Percentiles rank a stretch among this genome's conserved stretches.
Evolutionary conservation across 495 filamentous ascomycete genomes (phyloP).

Genomic region (Talaromyces ruber): DNA sequence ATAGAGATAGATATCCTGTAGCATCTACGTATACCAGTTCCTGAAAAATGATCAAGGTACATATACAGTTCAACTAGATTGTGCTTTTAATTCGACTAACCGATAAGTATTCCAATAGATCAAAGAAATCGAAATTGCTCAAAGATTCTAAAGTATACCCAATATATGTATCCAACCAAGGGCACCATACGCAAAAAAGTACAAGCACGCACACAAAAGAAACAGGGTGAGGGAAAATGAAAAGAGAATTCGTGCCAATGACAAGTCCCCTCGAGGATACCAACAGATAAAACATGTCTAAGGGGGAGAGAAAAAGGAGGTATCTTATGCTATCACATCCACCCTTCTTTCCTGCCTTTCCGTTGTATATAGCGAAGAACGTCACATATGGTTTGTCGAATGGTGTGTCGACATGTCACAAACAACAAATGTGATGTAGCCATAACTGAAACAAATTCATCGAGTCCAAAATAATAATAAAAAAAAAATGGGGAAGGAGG

Average conservation of each 20-base stretch:
- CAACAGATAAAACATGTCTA: neutral
- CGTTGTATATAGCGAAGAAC: neutral
- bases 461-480: neutral
- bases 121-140: slow-evolving; percentile 4
- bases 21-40: neutral
- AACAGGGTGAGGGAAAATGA: neutral
- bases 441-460: neutral
- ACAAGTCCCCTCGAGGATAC: neutral
- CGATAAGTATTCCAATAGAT: neutral
- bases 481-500: neutral
- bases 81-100: slow-evolving; percentile 1
- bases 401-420: neutral
- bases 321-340: neutral
- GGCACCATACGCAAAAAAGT: neutral
- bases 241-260: neutral
- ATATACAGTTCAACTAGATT: neutral
- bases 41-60: no score
- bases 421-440: neutral
- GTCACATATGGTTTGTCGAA: no score
- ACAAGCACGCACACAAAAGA: slow-evolving; percentile 1
- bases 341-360: neutral
- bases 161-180: slow-evolving; percentile 6
- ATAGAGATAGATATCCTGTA: neutral
- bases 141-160: slow-evolving; percentile 8
- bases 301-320: neutral